A percentile compares a stretch with the other conserved stretches of the same genome.
Evolutionary conservation across 495 filamentous ascomycete species (phyloP).

Genomic region (Parathielavia hyrcaniae): DNA sequence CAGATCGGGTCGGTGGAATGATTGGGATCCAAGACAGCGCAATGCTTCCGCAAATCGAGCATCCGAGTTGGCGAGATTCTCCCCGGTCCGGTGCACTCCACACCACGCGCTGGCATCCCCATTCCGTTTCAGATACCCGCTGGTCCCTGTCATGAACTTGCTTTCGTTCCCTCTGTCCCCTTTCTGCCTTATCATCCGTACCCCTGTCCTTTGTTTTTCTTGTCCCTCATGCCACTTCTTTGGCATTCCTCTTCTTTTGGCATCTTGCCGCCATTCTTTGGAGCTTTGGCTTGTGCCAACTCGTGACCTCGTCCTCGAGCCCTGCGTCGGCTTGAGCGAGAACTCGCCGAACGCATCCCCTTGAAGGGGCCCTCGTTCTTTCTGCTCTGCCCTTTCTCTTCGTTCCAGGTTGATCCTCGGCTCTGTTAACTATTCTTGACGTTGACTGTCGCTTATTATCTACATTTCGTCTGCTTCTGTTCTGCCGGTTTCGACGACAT

Average conservation of each 20-base stretch:
- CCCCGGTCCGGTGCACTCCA: background rate
- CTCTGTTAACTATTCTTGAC: slow-evolving; percentile 27
- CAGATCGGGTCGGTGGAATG: slow-evolving; percentile 2
- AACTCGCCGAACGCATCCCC: slow-evolving; percentile 1
- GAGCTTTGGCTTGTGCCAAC: slow-evolving; percentile 17
- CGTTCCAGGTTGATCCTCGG: slow-evolving; percentile 52
- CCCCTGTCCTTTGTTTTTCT: slow-evolving; percentile 7
- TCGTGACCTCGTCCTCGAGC: slow-evolving; percentile 6
- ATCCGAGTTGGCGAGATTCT: background rate
- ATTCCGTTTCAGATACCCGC: slow-evolving; percentile 36
- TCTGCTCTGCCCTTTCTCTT: slow-evolving; percentile 36
- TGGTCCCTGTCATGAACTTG: slow-evolving; percentile 9
- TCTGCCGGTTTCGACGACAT: slow-evolving; percentile 28
- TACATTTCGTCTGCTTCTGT: slow-evolving; percentile 18
- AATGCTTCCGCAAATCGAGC: background rate
- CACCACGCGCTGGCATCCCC: slow-evolving; percentile 21
- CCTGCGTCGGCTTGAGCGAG: slow-evolving; percentile 8
- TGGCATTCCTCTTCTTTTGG: slow-evolving; percentile 14
- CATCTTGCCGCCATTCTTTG: slow-evolving; percentile 18
- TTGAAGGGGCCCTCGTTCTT: slow-evolving; percentile 22
- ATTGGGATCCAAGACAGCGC: background rate
- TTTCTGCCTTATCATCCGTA: slow-evolving; percentile 12
- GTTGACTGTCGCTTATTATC: slow-evolving; percentile 25
- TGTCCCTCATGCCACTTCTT: slow-evolving; percentile 11
- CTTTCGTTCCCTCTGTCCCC: background rate